Evolutionary conservation across 2,329 filamentous ascomycete species (phyloP), one percentile per base, ranked within the genome.

Genomic region (Pyrenochaeta sp.): DNA sequence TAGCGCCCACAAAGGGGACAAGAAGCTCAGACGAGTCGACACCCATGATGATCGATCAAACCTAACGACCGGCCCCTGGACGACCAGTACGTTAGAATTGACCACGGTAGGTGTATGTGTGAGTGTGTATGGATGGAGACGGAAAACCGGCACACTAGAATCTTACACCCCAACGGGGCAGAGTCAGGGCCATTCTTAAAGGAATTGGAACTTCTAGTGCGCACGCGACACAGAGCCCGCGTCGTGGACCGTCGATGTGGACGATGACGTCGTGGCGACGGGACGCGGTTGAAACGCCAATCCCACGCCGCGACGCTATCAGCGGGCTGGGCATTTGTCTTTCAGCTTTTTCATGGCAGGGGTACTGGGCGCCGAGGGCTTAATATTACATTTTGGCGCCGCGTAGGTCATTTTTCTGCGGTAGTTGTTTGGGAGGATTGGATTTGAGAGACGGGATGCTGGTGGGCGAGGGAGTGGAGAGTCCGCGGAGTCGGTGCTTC

Each of bases 1-100:
- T 70, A 5, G 84, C 84, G 28, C 83, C 83, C 5, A 85, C 65
- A 51, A 86, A 85, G 10, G 79, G 77, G n/a, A 75, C 71, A 24
- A 78, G 44, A 30, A 80, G 65, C 49, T 75, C 69, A 25, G 70
- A 71, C 25, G 54, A 27, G 47, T 59, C 63, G 13, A 68, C 50
- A 39, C 62, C 70, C 69, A 74, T 74, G 40, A 22, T 56, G 36
- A 48, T 30, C 28, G 28, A 30, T 30, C 28, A 30, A 42, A 51
- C 13, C 37, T 15, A 8, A 8, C 6, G 37, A 40, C 13, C 37
- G 19, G 15, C 13, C 39, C 13, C 39, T 22, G 22, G n/a, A 22
- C 4, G 13, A 27, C 42, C 25, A 44, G 25, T 3, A 27, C 5
- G 10, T 28, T 13, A n/a, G 10, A 27, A 27, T 44, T 44, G 25